Evolutionary conservation across 257 asterid species (phyloP).

Genomic region (Penstemon davidsonii): DNA sequence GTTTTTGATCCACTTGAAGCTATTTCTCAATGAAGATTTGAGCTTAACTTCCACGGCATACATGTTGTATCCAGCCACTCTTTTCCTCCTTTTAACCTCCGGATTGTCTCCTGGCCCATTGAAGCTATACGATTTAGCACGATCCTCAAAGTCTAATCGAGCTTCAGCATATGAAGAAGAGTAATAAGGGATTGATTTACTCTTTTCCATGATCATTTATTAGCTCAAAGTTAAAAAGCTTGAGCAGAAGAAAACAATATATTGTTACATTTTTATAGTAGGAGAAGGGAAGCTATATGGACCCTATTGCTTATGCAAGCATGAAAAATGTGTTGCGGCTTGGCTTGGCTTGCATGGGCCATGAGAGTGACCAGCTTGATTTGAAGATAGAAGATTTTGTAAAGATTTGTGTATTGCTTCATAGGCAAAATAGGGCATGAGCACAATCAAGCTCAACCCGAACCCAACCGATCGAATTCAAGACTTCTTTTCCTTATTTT

Average conservation of each 20-base stretch:
- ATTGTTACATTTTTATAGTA: slow-evolving; percentile 24
- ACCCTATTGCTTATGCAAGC: slow-evolving; percentile 33
- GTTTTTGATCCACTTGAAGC: slow-evolving; percentile 92
- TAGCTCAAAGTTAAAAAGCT: background rate
- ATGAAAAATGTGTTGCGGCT: slow-evolving; percentile 35
- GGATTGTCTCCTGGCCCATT: slow-evolving; percentile 78
- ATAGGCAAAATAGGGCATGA: background rate
- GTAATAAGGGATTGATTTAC: slow-evolving; percentile 69
- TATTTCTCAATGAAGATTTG: slow-evolving; percentile 75
- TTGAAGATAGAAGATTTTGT: slow-evolving; percentile 28
- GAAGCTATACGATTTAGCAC: slow-evolving; percentile 72
- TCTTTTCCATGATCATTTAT: slow-evolving; percentile 58
- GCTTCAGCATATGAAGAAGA: slow-evolving; percentile 75
- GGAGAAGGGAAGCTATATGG: slow-evolving; percentile 32
- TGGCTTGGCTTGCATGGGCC: slow-evolving; percentile 71
- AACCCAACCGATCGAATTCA: no score
- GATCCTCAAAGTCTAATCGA: slow-evolving; percentile 67
- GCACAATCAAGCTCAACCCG: no score
- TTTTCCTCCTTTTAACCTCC: slow-evolving; percentile 74
- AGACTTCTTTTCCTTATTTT: no score
- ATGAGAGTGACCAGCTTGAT: slow-evolving; percentile 51
- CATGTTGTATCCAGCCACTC: slow-evolving; percentile 83
- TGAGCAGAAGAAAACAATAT: slow-evolving; percentile 14
- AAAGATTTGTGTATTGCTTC: background rate
- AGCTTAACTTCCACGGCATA: slow-evolving; percentile 78